These are phyloP conservation scores for Barnettozyma vustinii DNA, from an alignment of 805 yeast genomes.

Conservation along the genomic window DNA sequence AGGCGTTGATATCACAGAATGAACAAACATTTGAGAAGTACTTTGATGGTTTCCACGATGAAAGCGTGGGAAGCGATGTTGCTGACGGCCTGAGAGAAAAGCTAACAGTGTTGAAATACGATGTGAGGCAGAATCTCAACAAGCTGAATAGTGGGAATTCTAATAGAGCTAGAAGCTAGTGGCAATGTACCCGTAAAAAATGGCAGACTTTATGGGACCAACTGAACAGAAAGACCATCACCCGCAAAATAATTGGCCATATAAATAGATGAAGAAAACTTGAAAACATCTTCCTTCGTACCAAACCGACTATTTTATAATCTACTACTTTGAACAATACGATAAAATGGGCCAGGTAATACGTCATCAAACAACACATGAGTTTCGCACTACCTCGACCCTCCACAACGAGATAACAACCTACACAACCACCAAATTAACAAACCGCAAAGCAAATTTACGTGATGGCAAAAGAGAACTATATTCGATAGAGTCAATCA, in stretches of 20 bases:
- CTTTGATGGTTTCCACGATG: conserved; percentile 17
- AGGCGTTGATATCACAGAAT: conserved; percentile 9
- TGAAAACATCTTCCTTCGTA: neutral
- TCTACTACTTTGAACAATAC: no score
- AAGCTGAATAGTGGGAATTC: conserved; percentile 13
- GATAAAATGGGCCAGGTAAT: no score
- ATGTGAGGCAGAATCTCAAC: conserved; percentile 18
- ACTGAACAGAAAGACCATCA: neutral
- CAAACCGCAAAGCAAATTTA: neutral
- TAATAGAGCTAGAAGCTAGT: conserved; percentile 14
- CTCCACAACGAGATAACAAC: neutral
- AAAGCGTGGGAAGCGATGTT: conserved; percentile 12
- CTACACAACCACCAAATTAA: neutral
- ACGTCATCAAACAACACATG: neutral
- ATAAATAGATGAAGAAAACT: neutral
- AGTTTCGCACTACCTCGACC: neutral
- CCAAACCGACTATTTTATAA: no score
- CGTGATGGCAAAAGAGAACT: neutral
- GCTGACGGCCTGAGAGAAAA: conserved; percentile 12
- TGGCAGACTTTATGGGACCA: neutral
- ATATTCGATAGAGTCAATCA: neutral
- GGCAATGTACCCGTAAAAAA: neutral
- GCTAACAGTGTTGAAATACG: conserved; percentile 9
- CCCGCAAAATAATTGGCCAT: neutral
- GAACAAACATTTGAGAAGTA: conserved; percentile 13